Base-by-base conservation (phyloP, 2,329 filamentous ascomycete species). In the Sarocladiaceae sp. region DNA sequence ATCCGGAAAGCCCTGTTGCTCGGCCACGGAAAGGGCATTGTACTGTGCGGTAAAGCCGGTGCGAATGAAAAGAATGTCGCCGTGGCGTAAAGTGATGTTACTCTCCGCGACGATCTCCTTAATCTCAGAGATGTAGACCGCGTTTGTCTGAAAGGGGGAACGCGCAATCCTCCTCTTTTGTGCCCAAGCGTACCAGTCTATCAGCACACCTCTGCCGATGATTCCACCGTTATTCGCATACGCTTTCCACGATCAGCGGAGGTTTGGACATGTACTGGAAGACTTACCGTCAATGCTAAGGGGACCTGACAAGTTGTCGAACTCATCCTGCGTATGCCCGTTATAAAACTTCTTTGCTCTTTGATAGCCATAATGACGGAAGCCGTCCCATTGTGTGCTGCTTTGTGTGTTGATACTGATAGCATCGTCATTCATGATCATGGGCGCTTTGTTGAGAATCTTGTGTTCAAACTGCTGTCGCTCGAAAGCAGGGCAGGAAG, bases 21-120 rank as follows among this genome's bases (percentile, higher is more conserved):
- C 51, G 0, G 33, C 43, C 1, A 40, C 18, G 4, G 45, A 45
- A 9, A 62, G 54, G 6, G 41, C 40, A 19, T 62, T 49, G 48
- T 62, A 60, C 3, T 58, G 59, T 15, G 46, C 50, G 3, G 58
- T 57, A 42, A 56, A 61, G n/a, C 66, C 65, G 7, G 54, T 57
- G 26, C 63, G 60, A n/a, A 69, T 41, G 39, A 68, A 58, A 9
- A 68, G 53, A 34, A 65, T 70, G 58, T 64, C 67, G 44, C 54
- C 62, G 19, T 43, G 58, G 21, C 56, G 51, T 20, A 69, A 56
- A 18, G 54, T 43, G 1, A 67, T 54, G 2, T 61, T 58, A 12
- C 62, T 59, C 27, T 63, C 56, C 18, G 49, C 43, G 0, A 63
- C 48, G 47, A 70, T 60, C 2, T 57, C 55, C 44, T 62, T 7